Base-by-base conservation (phyloP, 2,329 filamentous ascomycete genomes). In the Orbilia oligospora region DNA sequence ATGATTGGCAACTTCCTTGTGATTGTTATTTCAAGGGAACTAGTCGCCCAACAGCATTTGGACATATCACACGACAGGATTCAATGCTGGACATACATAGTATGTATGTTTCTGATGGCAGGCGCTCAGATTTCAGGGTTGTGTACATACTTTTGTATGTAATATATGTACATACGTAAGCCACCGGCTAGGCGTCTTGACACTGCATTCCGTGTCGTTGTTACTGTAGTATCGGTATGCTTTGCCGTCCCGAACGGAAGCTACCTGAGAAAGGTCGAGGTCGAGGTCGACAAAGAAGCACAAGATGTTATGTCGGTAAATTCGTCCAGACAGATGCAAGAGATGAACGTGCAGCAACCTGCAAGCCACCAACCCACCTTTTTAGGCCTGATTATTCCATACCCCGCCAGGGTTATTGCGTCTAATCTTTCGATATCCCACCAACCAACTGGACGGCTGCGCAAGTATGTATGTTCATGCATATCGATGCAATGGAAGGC, bases 1-100 rank as follows among this genome's bases (percentile, higher is more conserved):
- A 20, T 73, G 61, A 73, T 67, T 73, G 63, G 70, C 12, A 12
- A 20, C n/a, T 51, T 51, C 4, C 44, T 48, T 41, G 38, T 41
- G 18, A 18, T 49, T 38, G 22, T 51, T 58, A 38, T 58, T 30
- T 36, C 30, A 27, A 46, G 22, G 48, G n/a, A 38, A 9, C 49
- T 46, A 53, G 53, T 30, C 10, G 33, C 33, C 41, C 38, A 64
- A 64, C 36, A 44, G 36, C n/a, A n/a, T 46, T n/a, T 22, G 41
- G 22, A 20, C 24, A 27, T 49, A 55, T 67, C 64, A 67, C 48
- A 67, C 48, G 64, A 67, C 48, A 55, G 33, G 46, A 65, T 61
- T 61, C 18, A 44, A 41, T 30, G 22, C 18, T 49, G 18, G 1
- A 14, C 8, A 49, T 24, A 46, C 41, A 46, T 10, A 5, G 46